phyloP scores from a whole-genome alignment of 2,329 filamentous ascomycete species.

The Orbilia ellipsospora region DNA sequence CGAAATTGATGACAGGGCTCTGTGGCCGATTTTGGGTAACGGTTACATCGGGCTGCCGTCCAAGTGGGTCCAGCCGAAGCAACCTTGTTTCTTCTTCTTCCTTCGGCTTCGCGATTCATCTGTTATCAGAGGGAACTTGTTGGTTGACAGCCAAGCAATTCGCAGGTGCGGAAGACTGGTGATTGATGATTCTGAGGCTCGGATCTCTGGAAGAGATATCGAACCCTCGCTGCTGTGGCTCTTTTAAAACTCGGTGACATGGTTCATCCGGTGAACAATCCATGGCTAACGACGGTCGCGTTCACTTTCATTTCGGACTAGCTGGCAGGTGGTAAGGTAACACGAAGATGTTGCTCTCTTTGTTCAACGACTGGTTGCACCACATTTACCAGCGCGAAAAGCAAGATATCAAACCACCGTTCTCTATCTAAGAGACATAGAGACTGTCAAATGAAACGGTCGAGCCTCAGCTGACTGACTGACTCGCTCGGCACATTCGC shows the following conservation, averaged over 20 bases:
- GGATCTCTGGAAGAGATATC: not conserved
- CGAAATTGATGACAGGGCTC: slow-evolving; percentile 45
- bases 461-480: slow-evolving; percentile 14
- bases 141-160: slow-evolving; percentile 16
- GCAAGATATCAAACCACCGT: slow-evolving; percentile 21
- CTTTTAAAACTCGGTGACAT: slow-evolving; percentile 19
- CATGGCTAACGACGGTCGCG: no score
- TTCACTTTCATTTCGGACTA: slow-evolving; percentile 2
- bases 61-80: slow-evolving; percentile 46
- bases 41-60: slow-evolving; percentile 49
- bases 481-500: slow-evolving; percentile 2
- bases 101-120: slow-evolving; percentile 27
- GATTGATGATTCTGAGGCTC: slow-evolving; percentile 30
- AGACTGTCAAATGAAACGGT: slow-evolving; percentile 19
- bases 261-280: slow-evolving; percentile 18
- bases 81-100: slow-evolving; percentile 49
- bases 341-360: slow-evolving; percentile 47
- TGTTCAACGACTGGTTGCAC: not conserved
- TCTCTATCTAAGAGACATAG: not conserved
- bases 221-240: not conserved
- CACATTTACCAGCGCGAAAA: slow-evolving; percentile 1
- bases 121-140: slow-evolving; percentile 20
- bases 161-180: not conserved
- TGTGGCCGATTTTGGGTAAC: slow-evolving; percentile 44
- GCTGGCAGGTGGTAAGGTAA: slow-evolving; percentile 48